Evolutionary conservation across 441 rosid species (phyloP).

Genomic region (Corymbia calophylla): DNA sequence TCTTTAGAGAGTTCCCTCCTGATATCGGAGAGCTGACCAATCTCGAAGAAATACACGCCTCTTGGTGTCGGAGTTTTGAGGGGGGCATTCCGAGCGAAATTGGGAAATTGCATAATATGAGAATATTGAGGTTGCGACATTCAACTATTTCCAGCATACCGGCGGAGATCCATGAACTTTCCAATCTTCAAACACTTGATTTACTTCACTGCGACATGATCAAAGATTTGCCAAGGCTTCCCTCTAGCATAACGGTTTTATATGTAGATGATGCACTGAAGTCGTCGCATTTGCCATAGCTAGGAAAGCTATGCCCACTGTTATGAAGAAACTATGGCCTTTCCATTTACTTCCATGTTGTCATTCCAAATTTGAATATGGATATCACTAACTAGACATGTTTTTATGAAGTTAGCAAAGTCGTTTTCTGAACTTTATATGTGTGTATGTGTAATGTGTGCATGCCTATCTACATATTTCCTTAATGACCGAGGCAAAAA

Average conservation of each 20-base stretch:
- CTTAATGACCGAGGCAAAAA: not conserved
- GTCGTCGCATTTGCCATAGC: not conserved
- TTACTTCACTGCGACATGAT: not conserved
- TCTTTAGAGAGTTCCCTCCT: not conserved
- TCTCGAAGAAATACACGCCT: not conserved
- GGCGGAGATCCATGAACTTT: not conserved
- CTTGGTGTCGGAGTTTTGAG: not conserved
- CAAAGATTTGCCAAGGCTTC: not conserved
- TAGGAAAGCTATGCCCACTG: not conserved
- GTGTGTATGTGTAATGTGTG: not conserved
- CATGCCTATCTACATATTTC: not conserved
- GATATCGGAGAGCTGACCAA: fast-evolving
- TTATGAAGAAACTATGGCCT: not conserved
- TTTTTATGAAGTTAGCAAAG: not conserved
- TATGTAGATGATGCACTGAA: not conserved
- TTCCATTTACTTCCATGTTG: not conserved
- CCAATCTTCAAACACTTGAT: not conserved
- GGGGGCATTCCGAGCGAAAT: not conserved
- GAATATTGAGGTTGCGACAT: not conserved
- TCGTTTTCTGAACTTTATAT: not conserved
- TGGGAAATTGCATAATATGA: not conserved
- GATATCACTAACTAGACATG: not conserved
- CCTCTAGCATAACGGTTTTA: not conserved
- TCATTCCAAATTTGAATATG: not conserved
- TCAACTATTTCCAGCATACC: not conserved